Conservation (phyloP, 495 filamentous ascomycete species). For the Penicillium subrubescens region DNA sequence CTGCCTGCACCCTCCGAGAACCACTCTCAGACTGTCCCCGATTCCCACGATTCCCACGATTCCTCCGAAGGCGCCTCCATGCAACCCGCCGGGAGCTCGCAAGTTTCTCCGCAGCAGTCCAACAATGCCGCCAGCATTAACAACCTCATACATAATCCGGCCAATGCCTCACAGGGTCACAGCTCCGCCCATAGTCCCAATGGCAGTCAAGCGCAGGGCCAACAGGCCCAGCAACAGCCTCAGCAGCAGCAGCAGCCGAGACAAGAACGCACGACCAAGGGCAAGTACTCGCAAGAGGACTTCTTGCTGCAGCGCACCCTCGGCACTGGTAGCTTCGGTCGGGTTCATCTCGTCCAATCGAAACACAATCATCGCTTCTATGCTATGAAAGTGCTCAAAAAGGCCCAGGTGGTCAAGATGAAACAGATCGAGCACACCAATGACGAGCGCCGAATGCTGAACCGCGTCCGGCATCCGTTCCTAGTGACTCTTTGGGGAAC, state of each 20-base stretch:
- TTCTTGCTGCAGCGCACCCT: slow-evolving; percentile 87
- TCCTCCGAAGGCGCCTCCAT: slow-evolving; percentile 41
- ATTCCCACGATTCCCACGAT: slow-evolving; percentile 35
- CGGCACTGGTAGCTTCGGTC: slow-evolving; percentile 94
- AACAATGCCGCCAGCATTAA: slow-evolving; percentile 50
- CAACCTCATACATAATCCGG: slow-evolving; percentile 41
- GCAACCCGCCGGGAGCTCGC: slow-evolving; percentile 39
- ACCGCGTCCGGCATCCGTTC: slow-evolving; percentile 94
- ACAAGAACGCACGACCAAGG: slow-evolving; percentile 76
- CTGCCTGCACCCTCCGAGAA: slow-evolving; percentile 55
- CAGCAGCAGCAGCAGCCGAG: slow-evolving; percentile 12
- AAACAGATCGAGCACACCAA: slow-evolving; percentile 99
- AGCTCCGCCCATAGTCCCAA: slow-evolving; percentile 7
- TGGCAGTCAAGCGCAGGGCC: slow-evolving; percentile 15
- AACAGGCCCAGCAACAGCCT: slow-evolving; percentile 14
- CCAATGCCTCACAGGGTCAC: slow-evolving; percentile 19
- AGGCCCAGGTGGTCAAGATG: slow-evolving; percentile 98
- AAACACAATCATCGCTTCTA: slow-evolving; percentile 97
- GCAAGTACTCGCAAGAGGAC: slow-evolving; percentile 93
- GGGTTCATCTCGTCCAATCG: slow-evolving; percentile 94
- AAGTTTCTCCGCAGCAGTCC: slow-evolving; percentile 35
- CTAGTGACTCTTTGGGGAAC: slow-evolving; percentile 98
- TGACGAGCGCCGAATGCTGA: slow-evolving; percentile 93
- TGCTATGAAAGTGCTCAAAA: slow-evolving; percentile 97
- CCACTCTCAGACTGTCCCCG: slow-evolving; percentile 35